These are phyloP conservation scores for Sanguinoderma infundibulare DNA, from an alignment of 1,284 basidiomycete species.

Conservation along the genomic window DNA sequence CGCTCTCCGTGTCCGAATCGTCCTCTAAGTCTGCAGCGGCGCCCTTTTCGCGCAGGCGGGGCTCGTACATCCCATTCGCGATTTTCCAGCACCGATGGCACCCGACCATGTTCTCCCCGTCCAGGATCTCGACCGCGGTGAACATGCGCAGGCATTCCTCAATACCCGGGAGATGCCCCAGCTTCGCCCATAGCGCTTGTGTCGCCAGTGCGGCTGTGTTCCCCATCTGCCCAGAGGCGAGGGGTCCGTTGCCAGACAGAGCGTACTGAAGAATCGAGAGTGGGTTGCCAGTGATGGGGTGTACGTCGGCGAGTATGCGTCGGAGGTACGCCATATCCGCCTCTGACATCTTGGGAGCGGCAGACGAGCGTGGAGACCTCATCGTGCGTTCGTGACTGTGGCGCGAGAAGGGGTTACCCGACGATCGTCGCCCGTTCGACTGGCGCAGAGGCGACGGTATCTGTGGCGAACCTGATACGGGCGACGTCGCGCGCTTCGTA, in stretches of 20 bases:
- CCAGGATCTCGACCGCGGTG: conserved; percentile 88
- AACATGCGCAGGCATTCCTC: conserved; percentile 85
- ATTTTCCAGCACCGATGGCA: conserved; percentile 94
- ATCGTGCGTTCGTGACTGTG: conserved; percentile 14
- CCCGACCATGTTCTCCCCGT: conserved; percentile 93
- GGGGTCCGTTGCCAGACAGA: conserved; percentile 16
- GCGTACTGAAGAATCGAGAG: conserved; percentile 49
- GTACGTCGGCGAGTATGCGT: conserved; percentile 66
- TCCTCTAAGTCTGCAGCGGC: conserved; percentile 43
- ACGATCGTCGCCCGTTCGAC: conserved; percentile 17
- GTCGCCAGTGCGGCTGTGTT: conserved; percentile 31
- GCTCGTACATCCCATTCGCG: conserved; percentile 62
- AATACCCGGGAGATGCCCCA: conserved; percentile 57
- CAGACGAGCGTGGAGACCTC: conserved; percentile 41
- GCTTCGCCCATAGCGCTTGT: conserved; percentile 51
- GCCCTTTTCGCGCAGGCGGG: conserved; percentile 36
- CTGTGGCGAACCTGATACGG: conserved; percentile 3
- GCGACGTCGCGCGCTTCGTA: conserved; percentile 8
- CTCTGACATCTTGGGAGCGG: conserved; percentile 51
- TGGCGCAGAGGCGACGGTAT: conserved; percentile 11
- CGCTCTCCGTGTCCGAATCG: conserved; percentile 37
- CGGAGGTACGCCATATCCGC: conserved; percentile 68
- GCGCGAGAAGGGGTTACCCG: conserved; percentile 20
- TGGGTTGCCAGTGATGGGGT: conserved; percentile 39
- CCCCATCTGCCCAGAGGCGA: conserved; percentile 8